These are phyloP conservation scores for Uronychia binucleata DNA, from an alignment of 73 alveolate species.

Conservation along the genomic window DNA sequence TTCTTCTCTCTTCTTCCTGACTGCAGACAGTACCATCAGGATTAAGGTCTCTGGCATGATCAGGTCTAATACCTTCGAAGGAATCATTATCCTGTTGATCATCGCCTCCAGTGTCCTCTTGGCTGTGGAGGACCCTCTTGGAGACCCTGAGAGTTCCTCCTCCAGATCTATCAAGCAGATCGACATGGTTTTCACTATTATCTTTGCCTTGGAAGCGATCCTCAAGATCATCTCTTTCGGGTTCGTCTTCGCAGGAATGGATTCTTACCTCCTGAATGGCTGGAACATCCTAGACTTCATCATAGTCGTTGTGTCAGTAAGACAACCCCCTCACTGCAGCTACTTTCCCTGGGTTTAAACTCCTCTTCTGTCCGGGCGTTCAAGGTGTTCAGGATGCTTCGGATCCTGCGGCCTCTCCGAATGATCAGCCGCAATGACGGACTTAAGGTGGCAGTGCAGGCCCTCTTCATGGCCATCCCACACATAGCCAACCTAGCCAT, in stretches of 20 bases:
- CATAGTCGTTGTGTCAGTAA: constrained; percentile 52
- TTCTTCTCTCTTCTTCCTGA: constrained; percentile 3
- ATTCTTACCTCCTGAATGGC: constrained; percentile 52
- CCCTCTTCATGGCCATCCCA: constrained; percentile 59
- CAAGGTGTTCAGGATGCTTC: constrained; percentile 60
- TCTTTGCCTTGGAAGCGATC: constrained; percentile 5
- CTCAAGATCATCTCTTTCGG: constrained; percentile 8
- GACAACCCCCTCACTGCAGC: neutral
- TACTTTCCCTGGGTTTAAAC: constrained; percentile 8
- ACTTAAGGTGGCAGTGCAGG: constrained; percentile 60
- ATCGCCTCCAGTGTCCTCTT: constrained; percentile 27
- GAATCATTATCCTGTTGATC: neutral
- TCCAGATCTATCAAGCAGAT: constrained; percentile 48
- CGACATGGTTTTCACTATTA: neutral
- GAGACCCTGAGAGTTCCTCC: constrained; percentile 35
- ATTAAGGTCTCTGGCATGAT: neutral
- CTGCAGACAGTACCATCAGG: constrained; percentile 10
- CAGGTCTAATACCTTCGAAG: neutral
- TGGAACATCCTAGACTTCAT: constrained; percentile 62
- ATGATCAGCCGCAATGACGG: constrained; percentile 64
- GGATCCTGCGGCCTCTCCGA: constrained; percentile 67
- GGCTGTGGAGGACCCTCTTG: constrained; percentile 61
- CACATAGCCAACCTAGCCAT: constrained; percentile 51
- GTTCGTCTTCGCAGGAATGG: constrained; percentile 37
- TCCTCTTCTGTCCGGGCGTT: constrained; percentile 2